Evolutionary conservation across 805 yeast genomes (phyloP).

Genomic region (Vanderwaltozyma yarrowii): DNA sequence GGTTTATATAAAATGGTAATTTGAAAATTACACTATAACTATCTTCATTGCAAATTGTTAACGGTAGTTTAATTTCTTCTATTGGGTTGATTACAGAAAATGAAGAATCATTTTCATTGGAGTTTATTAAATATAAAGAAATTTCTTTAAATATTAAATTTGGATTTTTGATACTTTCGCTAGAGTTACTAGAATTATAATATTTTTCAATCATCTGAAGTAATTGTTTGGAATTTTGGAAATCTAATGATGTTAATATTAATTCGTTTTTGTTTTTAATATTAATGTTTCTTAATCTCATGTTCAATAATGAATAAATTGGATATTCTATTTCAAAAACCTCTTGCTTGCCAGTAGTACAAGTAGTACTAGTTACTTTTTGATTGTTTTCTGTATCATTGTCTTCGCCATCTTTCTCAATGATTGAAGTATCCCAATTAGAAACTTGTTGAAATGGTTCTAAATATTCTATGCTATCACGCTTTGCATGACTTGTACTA

Average conservation of each 20-base stretch:
- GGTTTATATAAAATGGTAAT: conserved; percentile 14
- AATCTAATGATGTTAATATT: conserved; percentile 25
- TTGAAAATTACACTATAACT: conserved; percentile 20
- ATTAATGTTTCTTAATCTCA: conserved; percentile 23
- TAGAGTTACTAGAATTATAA: too few relatives aligned
- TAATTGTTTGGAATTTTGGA: conserved; percentile 23
- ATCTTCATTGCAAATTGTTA: conserved; percentile 15
- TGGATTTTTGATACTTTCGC: background rate
- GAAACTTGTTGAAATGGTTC: conserved; percentile 22
- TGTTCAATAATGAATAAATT: conserved; percentile 23
- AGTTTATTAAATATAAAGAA: background rate
- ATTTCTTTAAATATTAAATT: background rate
- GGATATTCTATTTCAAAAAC: conserved; percentile 15
- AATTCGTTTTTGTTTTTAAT: conserved; percentile 12
- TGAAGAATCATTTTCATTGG: background rate
- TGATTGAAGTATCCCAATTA: conserved; percentile 4
- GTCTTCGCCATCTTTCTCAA: too few relatives aligned
- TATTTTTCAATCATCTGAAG: conserved; percentile 10
- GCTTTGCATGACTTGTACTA: too few relatives aligned
- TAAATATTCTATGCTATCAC: too few relatives aligned
- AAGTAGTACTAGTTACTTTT: background rate
- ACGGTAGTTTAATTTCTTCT: conserved; percentile 13
- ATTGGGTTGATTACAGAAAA: conserved; percentile 12
- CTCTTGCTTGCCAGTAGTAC: background rate
- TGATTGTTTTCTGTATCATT: too few relatives aligned